phyloP scores from a whole-genome alignment of 1,139 yeast genomes.

The Kodamaea ohmeri region DNA sequence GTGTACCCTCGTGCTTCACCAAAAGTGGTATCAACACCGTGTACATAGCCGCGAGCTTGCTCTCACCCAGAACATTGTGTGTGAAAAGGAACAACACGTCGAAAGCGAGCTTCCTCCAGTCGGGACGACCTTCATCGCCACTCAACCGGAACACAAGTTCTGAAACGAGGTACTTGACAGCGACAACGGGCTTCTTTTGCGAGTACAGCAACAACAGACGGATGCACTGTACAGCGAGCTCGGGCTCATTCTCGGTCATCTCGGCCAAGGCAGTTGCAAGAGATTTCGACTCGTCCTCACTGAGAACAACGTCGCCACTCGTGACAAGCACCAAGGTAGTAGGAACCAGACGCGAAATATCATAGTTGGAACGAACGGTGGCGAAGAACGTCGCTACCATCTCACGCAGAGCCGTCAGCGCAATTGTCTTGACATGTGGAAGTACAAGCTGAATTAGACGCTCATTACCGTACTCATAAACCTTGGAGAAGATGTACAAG shows the following conservation, averaged over 20 bases:
- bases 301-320: slow-evolving; percentile 44
- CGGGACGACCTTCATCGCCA: slow-evolving; percentile 10
- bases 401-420: slow-evolving; percentile 29
- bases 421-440: slow-evolving; percentile 54
- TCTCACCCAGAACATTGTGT: slow-evolving; percentile 29
- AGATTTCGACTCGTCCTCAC: slow-evolving; percentile 30
- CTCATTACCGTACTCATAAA: slow-evolving; percentile 51
- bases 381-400: slow-evolving; percentile 39
- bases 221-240: slow-evolving; percentile 57
- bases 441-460: slow-evolving; percentile 49
- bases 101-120: slow-evolving; percentile 45
- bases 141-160: slow-evolving; percentile 25
- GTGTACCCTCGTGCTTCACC: slow-evolving; percentile 34
- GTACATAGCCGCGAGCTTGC: slow-evolving; percentile 32
- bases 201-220: slow-evolving; percentile 51
- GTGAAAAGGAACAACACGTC: slow-evolving; percentile 54
- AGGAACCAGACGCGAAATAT: slow-evolving; percentile 46
- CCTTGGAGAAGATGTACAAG: slow-evolving; percentile 58
- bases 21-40: slow-evolving; percentile 51
- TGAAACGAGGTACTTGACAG: slow-evolving; percentile 32
- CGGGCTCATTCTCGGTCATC: slow-evolving; percentile 31
- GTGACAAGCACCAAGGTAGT: slow-evolving; percentile 62
- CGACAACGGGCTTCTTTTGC: slow-evolving; percentile 24
- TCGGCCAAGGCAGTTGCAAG: slow-evolving; percentile 35
- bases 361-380: slow-evolving; percentile 29